Conservation (phyloP, 225 moss, liverwort and hornwort genomes). For the Asterella californica region DNA sequence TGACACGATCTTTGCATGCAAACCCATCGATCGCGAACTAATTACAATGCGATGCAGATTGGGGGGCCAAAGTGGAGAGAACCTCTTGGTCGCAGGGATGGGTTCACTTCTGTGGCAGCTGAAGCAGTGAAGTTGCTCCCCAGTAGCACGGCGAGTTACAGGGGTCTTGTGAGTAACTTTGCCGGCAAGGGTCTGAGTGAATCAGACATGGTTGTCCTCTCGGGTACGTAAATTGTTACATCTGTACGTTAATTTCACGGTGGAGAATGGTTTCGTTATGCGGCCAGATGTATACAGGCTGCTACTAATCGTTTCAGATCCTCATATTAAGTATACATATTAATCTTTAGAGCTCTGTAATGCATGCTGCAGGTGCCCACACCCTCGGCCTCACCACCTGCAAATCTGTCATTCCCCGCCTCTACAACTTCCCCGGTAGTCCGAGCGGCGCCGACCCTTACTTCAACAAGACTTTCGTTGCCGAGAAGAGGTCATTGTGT, state of each 20-base stretch:
- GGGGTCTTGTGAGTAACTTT: conserved; percentile 11
- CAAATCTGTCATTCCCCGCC: conserved; percentile 33
- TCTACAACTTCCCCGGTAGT: conserved; percentile 38
- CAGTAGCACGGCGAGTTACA: too few species aligned
- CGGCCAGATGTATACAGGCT: too few species aligned
- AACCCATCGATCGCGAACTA: too few species aligned
- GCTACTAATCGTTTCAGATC: too few species aligned
- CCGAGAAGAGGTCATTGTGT: conserved; percentile 33
- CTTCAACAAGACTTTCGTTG: conserved; percentile 37
- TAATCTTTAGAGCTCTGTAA: too few species aligned
- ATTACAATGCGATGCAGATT: conserved; percentile 28
- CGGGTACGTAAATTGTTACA: conserved; percentile 17
- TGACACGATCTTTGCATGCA: too few species aligned
- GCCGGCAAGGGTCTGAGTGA: neutral
- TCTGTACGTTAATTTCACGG: too few species aligned
- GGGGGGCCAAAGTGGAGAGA: conserved; percentile 35
- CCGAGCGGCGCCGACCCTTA: conserved; percentile 30
- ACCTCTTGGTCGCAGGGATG: conserved; percentile 29
- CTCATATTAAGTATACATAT: too few species aligned
- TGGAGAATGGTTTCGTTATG: neutral
- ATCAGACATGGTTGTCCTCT: conserved; percentile 29
- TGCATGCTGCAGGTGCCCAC: conserved; percentile 45
- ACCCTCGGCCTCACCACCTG: conserved; percentile 54
- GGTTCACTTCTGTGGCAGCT: neutral
- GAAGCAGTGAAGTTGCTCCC: neutral